phyloP scores from a whole-genome alignment of 1,284 basidiomycete genomes.

The Waitea zeae region DNA sequence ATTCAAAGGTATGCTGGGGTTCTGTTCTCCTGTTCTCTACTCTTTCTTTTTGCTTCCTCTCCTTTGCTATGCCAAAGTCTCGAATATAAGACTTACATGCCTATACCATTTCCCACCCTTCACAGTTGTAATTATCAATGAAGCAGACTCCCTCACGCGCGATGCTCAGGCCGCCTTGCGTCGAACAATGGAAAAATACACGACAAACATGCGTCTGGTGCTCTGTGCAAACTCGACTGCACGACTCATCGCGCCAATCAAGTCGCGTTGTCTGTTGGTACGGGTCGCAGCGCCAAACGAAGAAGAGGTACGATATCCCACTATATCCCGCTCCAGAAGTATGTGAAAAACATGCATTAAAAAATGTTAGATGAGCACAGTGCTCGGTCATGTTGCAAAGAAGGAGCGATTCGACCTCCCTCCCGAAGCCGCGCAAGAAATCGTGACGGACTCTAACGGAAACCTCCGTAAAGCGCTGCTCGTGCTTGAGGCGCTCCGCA shows the following conservation, averaged over 20 bases:
- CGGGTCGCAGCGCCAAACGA: constrained; percentile 79
- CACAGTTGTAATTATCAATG: constrained; percentile 95
- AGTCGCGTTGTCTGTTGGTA: constrained; percentile 86
- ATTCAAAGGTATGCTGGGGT: constrained; percentile 66
- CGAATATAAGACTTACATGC: no score
- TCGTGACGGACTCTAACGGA: constrained; percentile 70
- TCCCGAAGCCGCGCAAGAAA: constrained; percentile 51
- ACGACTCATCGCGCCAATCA: constrained; percentile 93
- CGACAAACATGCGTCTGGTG: constrained; percentile 94
- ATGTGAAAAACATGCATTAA: no score
- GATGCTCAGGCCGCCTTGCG: constrained; percentile 96
- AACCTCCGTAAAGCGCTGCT: constrained; percentile 93
- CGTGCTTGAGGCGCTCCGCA: constrained; percentile 88
- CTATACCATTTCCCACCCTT: constrained; percentile 1
- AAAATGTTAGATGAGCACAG: constrained; percentile 60
- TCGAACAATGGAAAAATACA: constrained; percentile 99
- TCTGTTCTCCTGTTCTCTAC: no score
- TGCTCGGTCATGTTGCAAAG: constrained; percentile 70
- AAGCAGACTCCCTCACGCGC: constrained; percentile 86
- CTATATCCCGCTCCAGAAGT: no score
- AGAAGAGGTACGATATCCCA: constrained; percentile 47
- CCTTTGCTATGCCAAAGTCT: neutral
- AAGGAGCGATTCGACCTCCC: constrained; percentile 75
- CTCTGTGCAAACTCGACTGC: constrained; percentile 96
- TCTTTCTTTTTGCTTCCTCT: neutral